phyloP scores from a whole-genome alignment of 805 yeast genomes.

The Kuraishia piskuri region DNA sequence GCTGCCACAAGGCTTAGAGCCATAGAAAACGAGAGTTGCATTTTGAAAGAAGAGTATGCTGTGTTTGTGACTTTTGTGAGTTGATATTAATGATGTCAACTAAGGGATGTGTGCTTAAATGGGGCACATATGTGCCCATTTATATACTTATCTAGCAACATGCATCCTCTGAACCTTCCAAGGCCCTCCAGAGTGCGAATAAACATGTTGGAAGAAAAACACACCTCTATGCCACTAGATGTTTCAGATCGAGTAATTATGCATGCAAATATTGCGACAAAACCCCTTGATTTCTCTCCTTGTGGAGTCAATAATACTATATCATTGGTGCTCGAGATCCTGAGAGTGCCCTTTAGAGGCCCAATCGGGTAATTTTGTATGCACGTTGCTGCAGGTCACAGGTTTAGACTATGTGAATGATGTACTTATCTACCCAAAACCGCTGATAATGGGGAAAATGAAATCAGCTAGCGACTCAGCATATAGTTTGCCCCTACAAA shows the following conservation, averaged over 20 bases:
- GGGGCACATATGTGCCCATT: neutral
- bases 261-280: neutral
- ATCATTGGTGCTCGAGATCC: neutral
- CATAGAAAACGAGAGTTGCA: conserved; percentile 6
- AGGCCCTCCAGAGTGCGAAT: neutral
- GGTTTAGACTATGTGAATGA: neutral
- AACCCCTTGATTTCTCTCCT: neutral
- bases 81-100: neutral
- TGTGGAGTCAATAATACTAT: neutral
- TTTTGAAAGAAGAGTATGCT: neutral
- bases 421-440: neutral
- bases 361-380: neutral
- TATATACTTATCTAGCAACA: neutral
- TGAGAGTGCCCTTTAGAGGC: neutral
- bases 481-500: neutral
- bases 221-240: neutral
- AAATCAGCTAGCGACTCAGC: neutral
- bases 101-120: neutral
- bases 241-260: neutral
- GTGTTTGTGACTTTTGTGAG: neutral
- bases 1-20: conserved; percentile 2
- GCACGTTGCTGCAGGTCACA: neutral
- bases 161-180: too few species aligned
- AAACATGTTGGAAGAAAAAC: neutral
- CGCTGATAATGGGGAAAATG: neutral